phyloP scores from a whole-genome alignment of 2,329 filamentous ascomycete species.

The Fusarium guadeloupense region DNA sequence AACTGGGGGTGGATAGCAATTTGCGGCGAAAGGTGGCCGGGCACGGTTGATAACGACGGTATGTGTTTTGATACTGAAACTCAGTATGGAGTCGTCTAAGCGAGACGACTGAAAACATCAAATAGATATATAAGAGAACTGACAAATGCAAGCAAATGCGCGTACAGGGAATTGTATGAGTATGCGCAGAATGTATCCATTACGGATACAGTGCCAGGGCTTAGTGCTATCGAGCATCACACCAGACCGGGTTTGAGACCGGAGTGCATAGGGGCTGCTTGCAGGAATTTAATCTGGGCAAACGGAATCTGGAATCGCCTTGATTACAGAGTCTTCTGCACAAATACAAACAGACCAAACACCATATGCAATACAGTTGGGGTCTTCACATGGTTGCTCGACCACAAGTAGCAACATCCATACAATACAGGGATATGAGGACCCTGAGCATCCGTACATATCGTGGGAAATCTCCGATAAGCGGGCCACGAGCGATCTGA shows the following conservation, averaged over 20 bases:
- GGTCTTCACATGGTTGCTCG: neutral
- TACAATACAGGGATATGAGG: constrained; percentile 15
- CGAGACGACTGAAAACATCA: neutral
- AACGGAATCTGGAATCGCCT: neutral
- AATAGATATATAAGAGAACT: neutral
- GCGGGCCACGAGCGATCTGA: constrained; percentile 28
- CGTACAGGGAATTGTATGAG: neutral
- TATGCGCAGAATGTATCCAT: too few species aligned
- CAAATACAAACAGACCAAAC: constrained; percentile 3
- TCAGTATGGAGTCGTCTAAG: neutral
- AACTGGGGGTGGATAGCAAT: constrained; percentile 18
- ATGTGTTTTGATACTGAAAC: neutral
- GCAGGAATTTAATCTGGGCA: constrained; percentile 4
- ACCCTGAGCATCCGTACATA: constrained; percentile 23
- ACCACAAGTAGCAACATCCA: constrained; percentile 1
- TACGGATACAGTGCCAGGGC: neutral
- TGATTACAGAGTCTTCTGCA: neutral
- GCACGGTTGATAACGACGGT: constrained; percentile 5
- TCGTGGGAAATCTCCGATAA: constrained; percentile 43
- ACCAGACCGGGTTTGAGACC: neutral
- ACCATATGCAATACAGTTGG: neutral
- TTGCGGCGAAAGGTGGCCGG: neutral
- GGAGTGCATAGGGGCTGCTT: neutral
- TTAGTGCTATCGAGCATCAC: neutral
- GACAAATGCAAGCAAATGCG: neutral